Conservation (phyloP, 139 green algal species). For the Micractinium conductrix region DNA sequence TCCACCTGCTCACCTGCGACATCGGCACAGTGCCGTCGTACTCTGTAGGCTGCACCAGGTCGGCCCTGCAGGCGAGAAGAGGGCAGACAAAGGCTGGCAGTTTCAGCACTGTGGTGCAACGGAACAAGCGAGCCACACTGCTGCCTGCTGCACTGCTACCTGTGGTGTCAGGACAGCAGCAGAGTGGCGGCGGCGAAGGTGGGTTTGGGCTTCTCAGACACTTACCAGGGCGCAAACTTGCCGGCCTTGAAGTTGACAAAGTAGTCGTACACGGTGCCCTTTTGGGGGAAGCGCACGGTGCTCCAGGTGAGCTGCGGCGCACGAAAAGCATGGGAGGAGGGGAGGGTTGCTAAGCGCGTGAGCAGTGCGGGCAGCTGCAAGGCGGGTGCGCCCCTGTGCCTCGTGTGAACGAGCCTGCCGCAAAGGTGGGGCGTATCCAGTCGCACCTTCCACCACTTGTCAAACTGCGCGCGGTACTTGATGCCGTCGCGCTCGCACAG, state of each 20-base stretch:
- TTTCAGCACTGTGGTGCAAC: not conserved
- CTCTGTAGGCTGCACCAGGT: slow-evolving; percentile 81
- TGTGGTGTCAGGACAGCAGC: too few species aligned
- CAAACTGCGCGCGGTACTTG: slow-evolving; percentile 84
- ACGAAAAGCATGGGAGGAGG: not conserved
- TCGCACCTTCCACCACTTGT: slow-evolving; percentile 90
- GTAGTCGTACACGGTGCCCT: slow-evolving; percentile 91
- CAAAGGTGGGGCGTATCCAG: too few species aligned
- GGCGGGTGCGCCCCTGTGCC: too few species aligned
- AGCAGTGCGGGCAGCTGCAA: not conserved
- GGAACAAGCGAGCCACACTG: not conserved
- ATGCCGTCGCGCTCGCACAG: slow-evolving; percentile 89
- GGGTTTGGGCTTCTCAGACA: too few species aligned
- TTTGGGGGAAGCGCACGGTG: slow-evolving; percentile 82
- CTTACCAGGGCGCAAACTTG: slow-evolving; percentile 88
- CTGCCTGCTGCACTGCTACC: not conserved
- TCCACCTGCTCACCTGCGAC: slow-evolving; percentile 44
- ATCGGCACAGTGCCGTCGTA: slow-evolving; percentile 73
- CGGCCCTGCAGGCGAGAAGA: slow-evolving; percentile 1
- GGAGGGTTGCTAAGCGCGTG: not conserved
- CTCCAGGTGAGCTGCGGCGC: slow-evolving; percentile 64
- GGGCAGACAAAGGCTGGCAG: not conserved
- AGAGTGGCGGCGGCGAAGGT: too few species aligned
- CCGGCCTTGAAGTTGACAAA: slow-evolving; percentile 85
- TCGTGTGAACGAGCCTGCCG: too few species aligned